These are phyloP conservation scores for Coniferiporia sulphurascens DNA, from an alignment of 1,284 basidiomycete species.

Conservation along the genomic window DNA sequence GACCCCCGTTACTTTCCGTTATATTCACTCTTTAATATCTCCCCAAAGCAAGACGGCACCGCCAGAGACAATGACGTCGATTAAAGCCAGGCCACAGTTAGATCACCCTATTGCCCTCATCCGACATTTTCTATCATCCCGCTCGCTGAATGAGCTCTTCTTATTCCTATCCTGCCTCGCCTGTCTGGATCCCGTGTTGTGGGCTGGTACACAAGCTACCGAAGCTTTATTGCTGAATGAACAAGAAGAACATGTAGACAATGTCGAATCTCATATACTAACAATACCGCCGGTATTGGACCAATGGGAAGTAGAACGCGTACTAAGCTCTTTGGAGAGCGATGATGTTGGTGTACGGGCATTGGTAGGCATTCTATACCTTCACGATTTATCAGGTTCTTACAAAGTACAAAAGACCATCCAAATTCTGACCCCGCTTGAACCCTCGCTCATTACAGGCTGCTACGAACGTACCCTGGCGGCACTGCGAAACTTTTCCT, in stretches of 20 bases:
- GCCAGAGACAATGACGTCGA: not conserved
- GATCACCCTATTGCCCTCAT: slow-evolving; percentile 42
- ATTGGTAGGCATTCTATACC: slow-evolving; percentile 38
- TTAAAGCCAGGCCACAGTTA: slow-evolving; percentile 19
- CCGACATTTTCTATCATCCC: slow-evolving; percentile 50
- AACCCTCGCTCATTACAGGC: slow-evolving; percentile 4
- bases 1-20: slow-evolving; percentile 28
- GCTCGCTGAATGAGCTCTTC: slow-evolving; percentile 55
- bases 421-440: slow-evolving; percentile 5
- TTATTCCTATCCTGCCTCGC: slow-evolving; percentile 60
- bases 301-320: slow-evolving; percentile 60
- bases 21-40: slow-evolving; percentile 25
- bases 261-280: slow-evolving; percentile 20
- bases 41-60: not conserved
- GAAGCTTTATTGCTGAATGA: not conserved
- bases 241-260: not conserved
- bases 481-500: not conserved
- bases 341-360: slow-evolving; percentile 52
- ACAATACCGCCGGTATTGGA: slow-evolving; percentile 50
- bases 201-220: slow-evolving; percentile 47
- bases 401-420: not conserved
- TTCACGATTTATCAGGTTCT: not conserved
- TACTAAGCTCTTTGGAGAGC: slow-evolving; percentile 61
- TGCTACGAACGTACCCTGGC: slow-evolving; percentile 8
- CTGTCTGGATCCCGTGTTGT: slow-evolving; percentile 49